Evolutionary conservation across 371 early-diverging fungal species (phyloP), one percentile per base, ranked within the genome.

Genomic region (Haplosporangium sp.): DNA sequence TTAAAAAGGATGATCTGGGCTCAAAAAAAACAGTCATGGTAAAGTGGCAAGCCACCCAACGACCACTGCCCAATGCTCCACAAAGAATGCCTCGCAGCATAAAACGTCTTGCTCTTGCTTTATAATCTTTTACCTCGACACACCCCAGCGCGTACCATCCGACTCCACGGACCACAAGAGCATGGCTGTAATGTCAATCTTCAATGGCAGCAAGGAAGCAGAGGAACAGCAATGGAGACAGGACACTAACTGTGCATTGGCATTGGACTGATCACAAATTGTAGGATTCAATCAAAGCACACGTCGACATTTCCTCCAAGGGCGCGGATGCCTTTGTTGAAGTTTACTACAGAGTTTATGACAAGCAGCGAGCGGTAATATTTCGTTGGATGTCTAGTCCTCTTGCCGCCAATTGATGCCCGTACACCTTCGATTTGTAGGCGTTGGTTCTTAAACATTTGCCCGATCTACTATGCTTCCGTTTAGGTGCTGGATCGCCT

Each of bases 281-380:
- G 29, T 67, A 79, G 79, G 68, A 61, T 36, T 29, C 68, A 38
- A 58, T 80, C 43, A 72, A 72, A 62, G 65, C 64, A n/a, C 69
- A 74, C 40, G 69, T 82, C 56, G 80, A 82, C 55, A 64, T 69
- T 29, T 76, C 82, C 6, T 67, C 81, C 48, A 65, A 63, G 38
- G 86, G 81, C 2, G 87, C 91, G 9, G 91, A 90, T 64, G 84
- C 82, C 74, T 93, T 93, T 54, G 87, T 91, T 40, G 83, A 84
- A 45, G 81, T 86, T 36, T 91, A 86, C 74, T 93, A 93, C 74
- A 83, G 84, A 29, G 70, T 85, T 47, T 89, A 85, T 61, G 92
- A 92, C 67, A 84, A 77, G 23, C 90, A 91, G 60, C 89, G 92
- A 10, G 84, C 83, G 48, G 89, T 89, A 87, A 56, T 46, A 20